A percentile compares a stretch with the other conserved stretches of the same genome.
These are phyloP conservation scores for Pelargonium citronellum DNA, from an alignment of 441 rosid species.

Conservation along the genomic window DNA sequence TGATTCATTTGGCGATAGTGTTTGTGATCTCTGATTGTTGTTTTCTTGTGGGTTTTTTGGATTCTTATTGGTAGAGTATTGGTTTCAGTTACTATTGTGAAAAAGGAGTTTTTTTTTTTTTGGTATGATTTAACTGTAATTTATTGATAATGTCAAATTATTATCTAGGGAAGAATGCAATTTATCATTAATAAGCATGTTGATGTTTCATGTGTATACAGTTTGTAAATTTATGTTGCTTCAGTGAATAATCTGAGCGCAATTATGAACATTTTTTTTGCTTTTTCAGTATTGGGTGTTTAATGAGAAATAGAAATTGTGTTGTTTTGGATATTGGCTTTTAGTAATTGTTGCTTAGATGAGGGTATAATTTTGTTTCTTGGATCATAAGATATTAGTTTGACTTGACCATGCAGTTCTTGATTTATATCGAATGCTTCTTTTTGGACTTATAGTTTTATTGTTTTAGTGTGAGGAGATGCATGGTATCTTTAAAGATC, in stretches of 20 bases:
- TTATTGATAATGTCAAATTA: not conserved
- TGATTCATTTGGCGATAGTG: too few species aligned
- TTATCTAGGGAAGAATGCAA: not conserved
- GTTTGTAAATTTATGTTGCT: not conserved
- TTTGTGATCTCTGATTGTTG: too few species aligned
- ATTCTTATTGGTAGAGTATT: not conserved
- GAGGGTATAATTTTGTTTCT: too few species aligned
- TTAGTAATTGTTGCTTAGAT: too few species aligned
- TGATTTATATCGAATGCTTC: not conserved
- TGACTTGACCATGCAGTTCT: not conserved
- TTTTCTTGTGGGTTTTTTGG: not conserved
- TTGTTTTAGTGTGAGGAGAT: too few species aligned
- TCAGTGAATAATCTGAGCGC: not conserved
- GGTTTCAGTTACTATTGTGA: not conserved
- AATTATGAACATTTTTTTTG: not conserved
- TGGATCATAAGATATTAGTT: too few species aligned
- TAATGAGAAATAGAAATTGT: not conserved
- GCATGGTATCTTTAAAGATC: too few species aligned
- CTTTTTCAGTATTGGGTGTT: not conserved
- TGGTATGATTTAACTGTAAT: not conserved
- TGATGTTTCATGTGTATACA: not conserved
- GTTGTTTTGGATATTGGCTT: too few species aligned
- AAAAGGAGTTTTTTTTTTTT: not conserved
- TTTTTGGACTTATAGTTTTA: too few species aligned
- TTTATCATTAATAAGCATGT: not conserved